phyloP scores from a whole-genome alignment of 148 eudicot genomes.

The Arbutus unedo region DNA sequence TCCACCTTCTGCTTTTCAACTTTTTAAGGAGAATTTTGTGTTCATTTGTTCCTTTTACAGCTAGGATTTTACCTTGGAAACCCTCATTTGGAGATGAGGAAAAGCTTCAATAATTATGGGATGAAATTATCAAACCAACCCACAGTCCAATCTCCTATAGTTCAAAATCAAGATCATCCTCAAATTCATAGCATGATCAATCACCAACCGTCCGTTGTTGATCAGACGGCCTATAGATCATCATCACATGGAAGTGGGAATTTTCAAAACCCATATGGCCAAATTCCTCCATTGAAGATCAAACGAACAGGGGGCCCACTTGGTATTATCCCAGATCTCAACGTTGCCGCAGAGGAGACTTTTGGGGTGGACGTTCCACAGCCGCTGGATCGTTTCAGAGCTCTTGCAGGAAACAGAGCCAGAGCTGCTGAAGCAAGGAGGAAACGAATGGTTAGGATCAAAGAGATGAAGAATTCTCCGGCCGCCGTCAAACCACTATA shows the following conservation, averaged over 20 bases:
- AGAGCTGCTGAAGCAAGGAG: constrained; percentile 24
- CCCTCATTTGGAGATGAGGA: not conserved
- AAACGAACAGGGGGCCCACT: not conserved
- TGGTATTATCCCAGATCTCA: constrained; percentile 33
- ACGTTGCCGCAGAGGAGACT: constrained; percentile 19
- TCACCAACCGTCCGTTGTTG: constrained; percentile 15
- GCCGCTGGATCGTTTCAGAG: constrained; percentile 22
- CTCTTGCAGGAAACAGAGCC: constrained; percentile 4
- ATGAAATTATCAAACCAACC: not conserved
- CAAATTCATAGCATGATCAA: not conserved
- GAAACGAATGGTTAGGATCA: constrained; percentile 17
- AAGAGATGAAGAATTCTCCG: constrained; percentile 17
- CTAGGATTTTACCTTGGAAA: not conserved
- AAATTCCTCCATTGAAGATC: constrained; percentile 10
- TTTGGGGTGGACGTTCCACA: constrained; percentile 13
- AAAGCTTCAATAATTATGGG: not conserved
- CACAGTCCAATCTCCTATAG: not conserved
- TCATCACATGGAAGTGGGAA: not conserved
- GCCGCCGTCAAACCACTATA: not conserved
- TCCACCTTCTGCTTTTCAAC: too few relatives aligned
- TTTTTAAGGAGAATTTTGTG: not conserved
- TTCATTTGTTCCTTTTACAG: not conserved
- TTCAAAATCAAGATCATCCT: not conserved
- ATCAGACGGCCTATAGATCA: not conserved
- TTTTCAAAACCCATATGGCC: constrained; percentile 17